A percentile compares a stretch with the other conserved stretches of the same genome.
Conservation (phyloP, 2,329 filamentous ascomycete species). For the Pseudogymnoascus pannorum region DNA sequence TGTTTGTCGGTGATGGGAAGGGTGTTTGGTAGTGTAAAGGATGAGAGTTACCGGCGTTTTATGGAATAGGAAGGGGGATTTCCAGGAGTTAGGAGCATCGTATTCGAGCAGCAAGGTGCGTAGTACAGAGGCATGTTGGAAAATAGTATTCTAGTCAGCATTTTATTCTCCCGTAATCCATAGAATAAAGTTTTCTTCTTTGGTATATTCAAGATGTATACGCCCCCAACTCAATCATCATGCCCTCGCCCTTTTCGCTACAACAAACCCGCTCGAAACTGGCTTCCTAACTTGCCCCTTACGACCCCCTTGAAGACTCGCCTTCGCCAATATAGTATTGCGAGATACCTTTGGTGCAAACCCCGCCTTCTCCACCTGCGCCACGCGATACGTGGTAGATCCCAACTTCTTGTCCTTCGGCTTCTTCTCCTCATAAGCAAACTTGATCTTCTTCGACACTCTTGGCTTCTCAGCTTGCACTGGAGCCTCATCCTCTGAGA, state of each 20-base stretch:
- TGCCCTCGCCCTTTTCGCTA: not conserved
- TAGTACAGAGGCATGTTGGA: no score
- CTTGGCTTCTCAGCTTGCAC: not conserved
- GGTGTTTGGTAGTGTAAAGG: no score
- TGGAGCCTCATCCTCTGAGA: constrained; percentile 4
- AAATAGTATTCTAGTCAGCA: no score
- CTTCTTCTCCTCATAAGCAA: constrained; percentile 21
- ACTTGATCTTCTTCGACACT: constrained; percentile 24
- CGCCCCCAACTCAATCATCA: not conserved
- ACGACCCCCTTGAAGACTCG: constrained; percentile 13
- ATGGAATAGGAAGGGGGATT: no score
- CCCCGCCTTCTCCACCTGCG: constrained; percentile 15
- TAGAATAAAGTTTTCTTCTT: not conserved
- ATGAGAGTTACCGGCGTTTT: no score
- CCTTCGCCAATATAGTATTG: constrained; percentile 20
- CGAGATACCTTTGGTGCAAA: constrained; percentile 24
- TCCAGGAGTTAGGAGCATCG: no score
- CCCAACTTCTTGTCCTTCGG: constrained; percentile 25
- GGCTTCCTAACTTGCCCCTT: constrained; percentile 7
- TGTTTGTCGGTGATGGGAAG: no score
- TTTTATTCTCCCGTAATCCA: no score
- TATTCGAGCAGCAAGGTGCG: no score
- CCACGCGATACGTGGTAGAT: constrained; percentile 25
- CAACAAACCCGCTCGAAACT: not conserved
- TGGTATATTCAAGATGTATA: not conserved